Evolutionary conservation across 2,329 filamentous ascomycete species (phyloP), one percentile per base, ranked within the genome.

Genomic region (Fusarium mangiferae): DNA sequence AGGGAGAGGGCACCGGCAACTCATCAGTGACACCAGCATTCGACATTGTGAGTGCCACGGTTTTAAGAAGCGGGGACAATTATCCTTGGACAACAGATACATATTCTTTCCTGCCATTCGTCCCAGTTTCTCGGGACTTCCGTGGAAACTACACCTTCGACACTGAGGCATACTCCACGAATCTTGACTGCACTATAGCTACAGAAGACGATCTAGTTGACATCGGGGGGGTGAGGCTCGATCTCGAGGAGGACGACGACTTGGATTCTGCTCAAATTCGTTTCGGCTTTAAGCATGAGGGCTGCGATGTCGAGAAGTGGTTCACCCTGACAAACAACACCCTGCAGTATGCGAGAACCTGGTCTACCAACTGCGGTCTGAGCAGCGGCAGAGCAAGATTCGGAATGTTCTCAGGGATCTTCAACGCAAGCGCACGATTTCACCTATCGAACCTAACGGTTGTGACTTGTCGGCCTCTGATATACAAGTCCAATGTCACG

Each of bases 21-120:
- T 41, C 57, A 5, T 60, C 57, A 0, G 7, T 33, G 4, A 60
- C 35, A 22, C 57, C 57, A 9, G 57, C 57, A 33, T 38, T 60
- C 2, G 57, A 60, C 13, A 22, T 60, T 4, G 57, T 60, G 4
- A 60, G 57, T 38, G 57, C 57, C 0, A 60, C 57, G 0, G 35
- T 60, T 4, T 6, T 60, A 4, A 60, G 57, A 17, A 41, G n/a
- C 0, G 57, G 57, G 0, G 44, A 41, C 0, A 30, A 33, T 15
- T 52, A 60, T 24, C 44, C 57, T 18, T 60, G 57, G 57, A 60
- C 57, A 18, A 60, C 57, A 13, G 35, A 60, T 8, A 52, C 35
- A n/a, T 26, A 60, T 14, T 52, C 57, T 9, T 52, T 60, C 26
- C 14, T 51, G 1, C 57, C 57, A 11, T 59, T 39, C 22, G 1